A percentile compares a stretch with the other conserved stretches of the same genome.
Evolutionary conservation across 1,284 basidiomycete genomes (phyloP).

Genomic region (Vanrija humicola): DNA sequence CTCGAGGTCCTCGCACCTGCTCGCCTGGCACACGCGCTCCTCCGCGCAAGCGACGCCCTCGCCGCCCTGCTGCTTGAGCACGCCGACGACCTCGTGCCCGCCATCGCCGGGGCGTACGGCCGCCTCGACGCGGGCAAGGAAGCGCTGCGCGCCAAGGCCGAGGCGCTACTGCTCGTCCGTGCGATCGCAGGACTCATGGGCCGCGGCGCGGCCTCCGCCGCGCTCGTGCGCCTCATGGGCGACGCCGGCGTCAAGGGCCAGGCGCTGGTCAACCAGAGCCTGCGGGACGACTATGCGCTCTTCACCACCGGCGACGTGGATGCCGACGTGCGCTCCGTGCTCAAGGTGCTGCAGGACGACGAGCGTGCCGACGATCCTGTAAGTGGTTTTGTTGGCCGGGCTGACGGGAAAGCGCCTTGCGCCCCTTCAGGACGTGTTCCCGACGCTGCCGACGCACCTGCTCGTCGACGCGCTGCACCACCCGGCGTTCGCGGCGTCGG

Average conservation of each 20-base stretch:
- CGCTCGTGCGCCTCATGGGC: conserved; percentile 21
- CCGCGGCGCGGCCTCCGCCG: conserved; percentile 2
- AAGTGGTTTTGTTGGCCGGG: neutral
- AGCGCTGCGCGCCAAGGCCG: conserved; percentile 17
- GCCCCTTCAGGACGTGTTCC: conserved; percentile 36
- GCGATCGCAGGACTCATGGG: conserved; percentile 18
- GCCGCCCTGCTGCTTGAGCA: conserved; percentile 2
- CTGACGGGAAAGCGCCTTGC: conserved; percentile 25
- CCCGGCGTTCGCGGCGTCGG: conserved; percentile 26
- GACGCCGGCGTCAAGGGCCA: neutral
- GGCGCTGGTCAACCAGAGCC: conserved; percentile 13
- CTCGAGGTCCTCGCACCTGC: neutral
- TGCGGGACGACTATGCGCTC: conserved; percentile 19
- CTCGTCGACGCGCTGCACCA: conserved; percentile 43
- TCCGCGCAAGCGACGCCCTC: neutral
- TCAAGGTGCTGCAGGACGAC: conserved; percentile 15
- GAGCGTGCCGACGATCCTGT: conserved; percentile 21
- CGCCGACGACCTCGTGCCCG: conserved; percentile 19
- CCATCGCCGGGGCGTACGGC: conserved; percentile 22
- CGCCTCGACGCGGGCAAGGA: conserved; percentile 4
- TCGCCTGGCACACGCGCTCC: conserved; percentile 13
- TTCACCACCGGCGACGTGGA: conserved; percentile 10
- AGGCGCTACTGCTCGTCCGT: conserved; percentile 24
- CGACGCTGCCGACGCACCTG: conserved; percentile 34
- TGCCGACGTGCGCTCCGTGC: conserved; percentile 3